phyloP scores from a whole-genome alignment of 2,329 filamentous ascomycete genomes.

The Emericellopsis cladophorae region DNA sequence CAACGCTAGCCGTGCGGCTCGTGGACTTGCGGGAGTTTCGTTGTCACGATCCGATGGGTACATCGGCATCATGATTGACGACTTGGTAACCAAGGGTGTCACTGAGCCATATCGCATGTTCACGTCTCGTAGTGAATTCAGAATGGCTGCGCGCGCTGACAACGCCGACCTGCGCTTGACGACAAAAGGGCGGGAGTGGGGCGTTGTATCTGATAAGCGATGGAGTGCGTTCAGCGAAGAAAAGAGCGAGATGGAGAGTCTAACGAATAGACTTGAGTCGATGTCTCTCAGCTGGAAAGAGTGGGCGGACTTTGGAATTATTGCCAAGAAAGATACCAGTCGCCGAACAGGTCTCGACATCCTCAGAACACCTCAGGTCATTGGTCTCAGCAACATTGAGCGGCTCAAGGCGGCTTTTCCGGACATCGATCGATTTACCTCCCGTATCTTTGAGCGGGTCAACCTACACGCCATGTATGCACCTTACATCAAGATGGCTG shows the following conservation, averaged over 20 bases:
- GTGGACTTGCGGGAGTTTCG: conserved; percentile 49
- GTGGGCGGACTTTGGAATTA: conserved; percentile 62
- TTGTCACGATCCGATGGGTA: conserved; percentile 81
- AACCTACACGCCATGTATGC: conserved; percentile 76
- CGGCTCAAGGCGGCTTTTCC: conserved; percentile 47
- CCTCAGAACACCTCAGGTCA: conserved; percentile 52
- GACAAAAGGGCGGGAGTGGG: conserved; percentile 59
- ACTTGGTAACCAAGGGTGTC: conserved; percentile 91
- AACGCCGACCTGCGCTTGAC: conserved; percentile 89
- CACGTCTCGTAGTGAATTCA: conserved; percentile 88
- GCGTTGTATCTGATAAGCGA: conserved; percentile 65
- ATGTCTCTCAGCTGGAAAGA: conserved; percentile 45
- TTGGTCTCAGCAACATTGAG: conserved; percentile 27
- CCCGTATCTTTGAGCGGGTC: conserved; percentile 54
- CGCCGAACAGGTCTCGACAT: conserved; percentile 68
- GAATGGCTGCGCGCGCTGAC: conserved; percentile 82
- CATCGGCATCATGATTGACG: conserved; percentile 98
- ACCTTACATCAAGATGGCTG: conserved; percentile 70
- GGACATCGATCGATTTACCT: conserved; percentile 37
- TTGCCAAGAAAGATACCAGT: conserved; percentile 50
- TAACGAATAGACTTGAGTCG: conserved; percentile 47
- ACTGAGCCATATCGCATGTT: conserved; percentile 98
- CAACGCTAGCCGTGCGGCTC: conserved; percentile 77
- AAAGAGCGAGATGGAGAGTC: conserved; percentile 51
- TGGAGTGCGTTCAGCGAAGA: conserved; percentile 62